phyloP scores from a whole-genome alignment of 2,329 filamentous ascomycete genomes.

The Scolecobasidium constrictum region DNA sequence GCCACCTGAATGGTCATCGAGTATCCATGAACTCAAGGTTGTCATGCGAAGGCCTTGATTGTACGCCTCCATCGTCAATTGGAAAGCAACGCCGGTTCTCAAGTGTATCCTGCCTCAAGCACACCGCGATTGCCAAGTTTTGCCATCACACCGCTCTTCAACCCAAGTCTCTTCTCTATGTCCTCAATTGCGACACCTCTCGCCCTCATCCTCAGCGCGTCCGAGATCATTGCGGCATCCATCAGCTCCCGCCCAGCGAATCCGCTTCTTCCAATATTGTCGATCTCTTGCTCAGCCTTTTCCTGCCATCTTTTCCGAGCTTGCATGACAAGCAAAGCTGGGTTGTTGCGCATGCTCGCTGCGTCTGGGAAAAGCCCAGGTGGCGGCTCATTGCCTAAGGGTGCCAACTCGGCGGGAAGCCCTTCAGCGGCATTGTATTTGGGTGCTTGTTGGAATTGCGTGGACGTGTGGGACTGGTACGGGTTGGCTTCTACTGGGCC shows the following conservation, averaged over 20 bases:
- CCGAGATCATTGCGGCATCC: slow-evolving; percentile 30
- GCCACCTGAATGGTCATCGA: too few relatives aligned
- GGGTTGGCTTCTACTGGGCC: slow-evolving; percentile 48
- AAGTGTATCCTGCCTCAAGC: slow-evolving; percentile 2
- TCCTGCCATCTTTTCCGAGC: slow-evolving; percentile 40
- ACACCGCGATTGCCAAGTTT: slow-evolving; percentile 7
- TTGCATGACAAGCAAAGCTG: slow-evolving; percentile 42
- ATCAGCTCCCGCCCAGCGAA: slow-evolving; percentile 32
- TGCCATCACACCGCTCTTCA: slow-evolving; percentile 6
- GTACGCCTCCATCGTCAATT: too few relatives aligned
- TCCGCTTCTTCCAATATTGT: slow-evolving; percentile 29
- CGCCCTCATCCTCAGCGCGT: slow-evolving; percentile 7
- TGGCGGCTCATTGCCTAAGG: slow-evolving; percentile 21
- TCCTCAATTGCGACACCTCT: not conserved
- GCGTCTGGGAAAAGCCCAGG: slow-evolving; percentile 15
- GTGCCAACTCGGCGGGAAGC: not conserved
- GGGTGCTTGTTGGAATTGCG: slow-evolving; percentile 20
- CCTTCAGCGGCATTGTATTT: slow-evolving; percentile 18
- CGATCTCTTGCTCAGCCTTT: slow-evolving; percentile 43
- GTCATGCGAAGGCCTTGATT: too few relatives aligned
- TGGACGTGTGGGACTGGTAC: slow-evolving; percentile 44
- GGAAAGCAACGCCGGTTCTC: too few relatives aligned
- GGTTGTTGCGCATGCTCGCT: slow-evolving; percentile 32
- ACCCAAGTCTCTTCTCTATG: slow-evolving; percentile 9
- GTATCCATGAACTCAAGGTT: too few relatives aligned